Conservation (phyloP, 768 basidiomycete species). For the Kwoniella sp. region DNA sequence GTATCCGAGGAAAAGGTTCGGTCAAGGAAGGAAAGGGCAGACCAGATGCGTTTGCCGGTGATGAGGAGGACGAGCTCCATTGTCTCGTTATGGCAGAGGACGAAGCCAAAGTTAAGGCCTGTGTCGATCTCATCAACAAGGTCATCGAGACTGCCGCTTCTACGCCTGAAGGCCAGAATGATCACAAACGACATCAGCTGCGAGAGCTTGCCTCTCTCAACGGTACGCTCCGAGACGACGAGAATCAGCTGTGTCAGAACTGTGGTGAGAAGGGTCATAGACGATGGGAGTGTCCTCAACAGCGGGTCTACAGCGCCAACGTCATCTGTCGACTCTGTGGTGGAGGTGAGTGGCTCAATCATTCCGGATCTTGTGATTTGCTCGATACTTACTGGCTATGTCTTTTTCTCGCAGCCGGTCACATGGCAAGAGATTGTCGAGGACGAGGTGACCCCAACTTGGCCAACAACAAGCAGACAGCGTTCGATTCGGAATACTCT, state of each 20-base stretch:
- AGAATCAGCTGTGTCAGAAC: constrained; percentile 95
- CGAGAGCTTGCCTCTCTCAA: constrained; percentile 96
- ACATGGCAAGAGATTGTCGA: constrained; percentile 98
- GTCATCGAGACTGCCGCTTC: constrained; percentile 99
- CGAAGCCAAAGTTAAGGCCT: constrained; percentile 85
- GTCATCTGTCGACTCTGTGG: constrained; percentile 99
- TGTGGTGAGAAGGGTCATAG: constrained; percentile 66
- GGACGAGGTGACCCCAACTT: constrained; percentile 84
- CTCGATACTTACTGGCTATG: background rate
- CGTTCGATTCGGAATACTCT: constrained; percentile 97
- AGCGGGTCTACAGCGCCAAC: constrained; percentile 97
- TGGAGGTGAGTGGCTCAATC: constrained; percentile 59
- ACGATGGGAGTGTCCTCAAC: constrained; percentile 98
- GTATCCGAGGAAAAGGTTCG: constrained; percentile 95
- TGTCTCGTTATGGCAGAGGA: constrained; percentile 92
- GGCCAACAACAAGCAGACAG: constrained; percentile 62
- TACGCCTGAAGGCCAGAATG: constrained; percentile 98
- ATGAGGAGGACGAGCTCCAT: constrained; percentile 98
- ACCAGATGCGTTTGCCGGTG: constrained; percentile 90
- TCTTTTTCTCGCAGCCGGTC: constrained; percentile 65
- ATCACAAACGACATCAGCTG: constrained; percentile 98
- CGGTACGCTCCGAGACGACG: constrained; percentile 97
- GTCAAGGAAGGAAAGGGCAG: constrained; percentile 98
- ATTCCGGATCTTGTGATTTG: background rate
- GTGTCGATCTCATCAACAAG: constrained; percentile 92